phyloP scores from a whole-genome alignment of 768 basidiomycete species.

The Termitomyces sp. region DNA sequence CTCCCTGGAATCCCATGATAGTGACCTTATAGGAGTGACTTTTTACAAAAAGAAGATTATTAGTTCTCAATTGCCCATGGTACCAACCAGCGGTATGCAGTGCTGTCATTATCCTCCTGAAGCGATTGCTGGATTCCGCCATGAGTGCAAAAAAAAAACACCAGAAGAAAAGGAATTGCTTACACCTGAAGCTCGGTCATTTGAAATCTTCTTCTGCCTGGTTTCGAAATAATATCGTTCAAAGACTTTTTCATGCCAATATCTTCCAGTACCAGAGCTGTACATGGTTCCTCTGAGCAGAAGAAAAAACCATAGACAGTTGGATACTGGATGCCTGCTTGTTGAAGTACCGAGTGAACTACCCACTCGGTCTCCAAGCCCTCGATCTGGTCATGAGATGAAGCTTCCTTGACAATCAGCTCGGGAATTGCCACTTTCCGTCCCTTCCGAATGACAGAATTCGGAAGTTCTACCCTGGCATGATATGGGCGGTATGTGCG shows the following conservation, averaged over 20 bases:
- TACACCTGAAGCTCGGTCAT: neutral
- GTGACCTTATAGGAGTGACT: neutral
- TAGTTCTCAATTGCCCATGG: neutral
- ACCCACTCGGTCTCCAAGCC: slow-evolving; percentile 2
- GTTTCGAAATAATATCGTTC: neutral
- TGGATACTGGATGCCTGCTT: neutral
- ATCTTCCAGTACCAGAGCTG: slow-evolving; percentile 11
- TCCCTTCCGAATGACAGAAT: neutral
- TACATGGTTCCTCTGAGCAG: neutral
- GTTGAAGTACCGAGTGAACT: neutral
- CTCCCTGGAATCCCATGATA: neutral
- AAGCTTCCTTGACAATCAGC: neutral
- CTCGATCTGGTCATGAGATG: neutral
- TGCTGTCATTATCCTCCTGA: neutral
- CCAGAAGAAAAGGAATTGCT: neutral
- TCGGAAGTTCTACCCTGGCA: neutral
- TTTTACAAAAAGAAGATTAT: neutral
- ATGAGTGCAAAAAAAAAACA: neutral
- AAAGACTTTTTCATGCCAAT: neutral
- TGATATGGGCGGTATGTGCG: neutral
- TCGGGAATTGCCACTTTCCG: neutral
- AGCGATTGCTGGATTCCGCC: neutral
- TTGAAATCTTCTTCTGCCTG: neutral
- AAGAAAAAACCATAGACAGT: slow-evolving; percentile 8
- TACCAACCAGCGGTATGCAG: neutral